Evolutionary conservation across 1,139 yeast genomes (phyloP), one percentile per base, ranked within the genome.

Genomic region (Geotrichum klebahnii): DNA sequence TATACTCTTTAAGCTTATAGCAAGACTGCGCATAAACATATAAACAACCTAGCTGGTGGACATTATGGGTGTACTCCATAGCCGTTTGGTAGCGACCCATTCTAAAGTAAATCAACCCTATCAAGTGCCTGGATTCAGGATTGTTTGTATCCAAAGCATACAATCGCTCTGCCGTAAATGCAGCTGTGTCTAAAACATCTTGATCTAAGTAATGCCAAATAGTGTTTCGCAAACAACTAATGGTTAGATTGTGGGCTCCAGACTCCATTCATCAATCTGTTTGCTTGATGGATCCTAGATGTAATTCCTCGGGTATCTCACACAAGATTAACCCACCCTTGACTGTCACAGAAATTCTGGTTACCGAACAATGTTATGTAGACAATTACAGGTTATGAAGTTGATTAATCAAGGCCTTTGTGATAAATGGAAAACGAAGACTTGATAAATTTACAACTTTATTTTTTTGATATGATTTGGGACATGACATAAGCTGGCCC

Each of bases 161-260:
- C 29, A 87, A 70, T 56, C 94, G 73, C 61, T 88, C 96, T 32
- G 86, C 78, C 10, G 92, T 85, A 68, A 88, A 85, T 64, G 82
- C 88, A 2, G 96, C 95, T 48, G 86, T 83, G 20, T 73, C 68
- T 49, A 79, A 71, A 59, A 85, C 75, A 61, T 82, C 87, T 53
- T 78, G 78, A 61, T 88, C 96, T 38, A 88, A 66, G 16, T 85
- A 78, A 59, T 86, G 86, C 64, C 86, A 71, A 17, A 84, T 74
- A 8, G 57, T 51, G 45, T 61, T 58, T 36, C 61, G 50, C 32
- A 63, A 54, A 16, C 48, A 38, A 24, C 43, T 34, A 6, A 44
- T 44, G 23, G 40, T 51, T 16, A 46, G 17, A 31, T 38, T 16
- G 5, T 22, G 22, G 9, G 48, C 39, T 26, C 42, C 48, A n/a